Conservation (phyloP, 306 rosid species). For the Morella rubra region DNA sequence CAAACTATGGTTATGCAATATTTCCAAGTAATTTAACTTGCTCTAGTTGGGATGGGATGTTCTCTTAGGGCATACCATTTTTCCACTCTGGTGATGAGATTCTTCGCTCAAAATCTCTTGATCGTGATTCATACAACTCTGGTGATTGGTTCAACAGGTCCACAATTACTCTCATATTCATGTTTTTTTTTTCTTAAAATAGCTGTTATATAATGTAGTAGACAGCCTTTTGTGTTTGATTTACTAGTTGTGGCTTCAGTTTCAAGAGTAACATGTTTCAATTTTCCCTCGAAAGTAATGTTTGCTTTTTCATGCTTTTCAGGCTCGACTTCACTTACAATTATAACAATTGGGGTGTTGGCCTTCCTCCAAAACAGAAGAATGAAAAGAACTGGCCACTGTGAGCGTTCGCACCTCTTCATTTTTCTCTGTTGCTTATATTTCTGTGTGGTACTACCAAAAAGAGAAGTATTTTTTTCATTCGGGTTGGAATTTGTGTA, state of each 20-base stretch:
- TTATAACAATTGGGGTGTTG: slow-evolving; percentile 91
- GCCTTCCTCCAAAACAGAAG: slow-evolving; percentile 87
- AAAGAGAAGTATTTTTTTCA: not conserved
- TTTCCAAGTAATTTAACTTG: not conserved
- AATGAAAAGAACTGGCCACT: slow-evolving; percentile 80
- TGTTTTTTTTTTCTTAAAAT: not conserved
- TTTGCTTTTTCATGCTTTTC: slow-evolving; percentile 30
- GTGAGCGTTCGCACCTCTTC: slow-evolving; percentile 50
- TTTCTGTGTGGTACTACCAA: not conserved
- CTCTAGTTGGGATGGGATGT: slow-evolving; percentile 7
- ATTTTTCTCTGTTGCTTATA: slow-evolving; percentile 1
- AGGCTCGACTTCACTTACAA: slow-evolving; percentile 86
- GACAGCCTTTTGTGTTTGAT: slow-evolving; percentile 10
- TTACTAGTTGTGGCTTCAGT: slow-evolving; percentile 8
- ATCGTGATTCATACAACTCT: slow-evolving; percentile 95
- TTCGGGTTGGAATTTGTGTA: not conserved
- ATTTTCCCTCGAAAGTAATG: slow-evolving; percentile 10
- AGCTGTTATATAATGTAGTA: not conserved
- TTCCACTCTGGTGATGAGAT: slow-evolving; percentile 85
- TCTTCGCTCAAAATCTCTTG: slow-evolving; percentile 92
- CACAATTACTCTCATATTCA: slow-evolving; percentile 22
- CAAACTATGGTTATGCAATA: not conserved
- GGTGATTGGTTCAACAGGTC: slow-evolving; percentile 98
- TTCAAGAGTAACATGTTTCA: slow-evolving; percentile 20
- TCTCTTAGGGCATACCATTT: slow-evolving; percentile 81